Base-by-base conservation (phyloP, 2,329 filamentous ascomycete genomes). In the Laburnicola sp. region DNA sequence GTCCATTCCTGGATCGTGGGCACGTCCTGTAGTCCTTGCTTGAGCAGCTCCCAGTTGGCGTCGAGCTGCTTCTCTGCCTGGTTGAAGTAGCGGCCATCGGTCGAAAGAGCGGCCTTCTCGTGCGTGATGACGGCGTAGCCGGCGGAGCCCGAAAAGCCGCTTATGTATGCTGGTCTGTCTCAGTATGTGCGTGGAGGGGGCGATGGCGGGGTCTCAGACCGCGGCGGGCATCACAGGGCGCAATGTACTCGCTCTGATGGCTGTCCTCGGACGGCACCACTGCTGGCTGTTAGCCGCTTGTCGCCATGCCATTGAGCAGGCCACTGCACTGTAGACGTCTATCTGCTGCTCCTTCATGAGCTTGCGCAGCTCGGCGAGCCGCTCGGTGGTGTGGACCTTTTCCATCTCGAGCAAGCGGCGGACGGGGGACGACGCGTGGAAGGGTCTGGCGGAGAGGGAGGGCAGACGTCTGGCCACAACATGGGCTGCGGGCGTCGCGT, bases 1-100 rank as follows among this genome's bases (percentile, higher is more conserved):
- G 83, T 83, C 94, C 94, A 99, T 74, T 97, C 94, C 70, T 97
- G 91, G 89, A 94, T 99, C 0, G 93, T 97, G 1, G 91, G 93
- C 7, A 97, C 91, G 73, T 96, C 91, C 68, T 94, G 89, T 41
- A 96, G 80, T 4, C 94, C 94, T 66, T 96, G 91, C 78, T 97
- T 99, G 55, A 99, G 79, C 35, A 99, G 79, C 43, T 83, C 78
- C 94, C 94, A 99, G 73, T 97, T 97, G 65, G 75, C 77, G 72
- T 97, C 94, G 27, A 99, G 83, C 73, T 99, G 91, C 65, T 92
- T 89, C 56, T 86, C 80, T 25, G 94, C 94, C 74, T 99, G 94
- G 76, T 96, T 97, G 81, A 97, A 99, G 75, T 99, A 99, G 59
- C 94, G 87, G 27, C 94, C 94, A 71, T 99, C 94, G 27, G 94